Base-by-base conservation (phyloP, 2,329 filamentous ascomycete genomes). In the Diaporthe australafricana region DNA sequence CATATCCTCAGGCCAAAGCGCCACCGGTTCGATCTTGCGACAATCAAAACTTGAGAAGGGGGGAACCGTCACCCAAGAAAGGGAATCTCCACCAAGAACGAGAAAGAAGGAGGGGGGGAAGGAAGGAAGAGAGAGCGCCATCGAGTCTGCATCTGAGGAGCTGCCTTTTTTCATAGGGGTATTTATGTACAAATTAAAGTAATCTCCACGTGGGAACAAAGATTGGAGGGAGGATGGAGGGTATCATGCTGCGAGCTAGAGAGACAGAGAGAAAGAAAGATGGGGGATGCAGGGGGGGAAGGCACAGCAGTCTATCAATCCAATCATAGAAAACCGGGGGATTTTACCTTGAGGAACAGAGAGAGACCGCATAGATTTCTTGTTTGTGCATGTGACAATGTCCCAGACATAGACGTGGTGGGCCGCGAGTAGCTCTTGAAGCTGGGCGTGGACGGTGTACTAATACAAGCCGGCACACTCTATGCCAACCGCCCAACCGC, bases 121-220 rank as follows among this genome's bases (percentile, higher is more conserved):
- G 27, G 60, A 3, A 14, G 60, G n/a, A n/a, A 22, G 30, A 17
- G 60, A 38, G 56, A 60, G 38, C 22, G 56, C 20, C 30, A 65
- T 65, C 30, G 17, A 65, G 60, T 50, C 60, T 63, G 60, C 60
- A 65, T 65, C 56, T 65, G 60, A 65, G 60, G 45, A 65, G 60
- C 60, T 65, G 38, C 42, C 25, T 65, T 63, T n/a, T 32, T 63
- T 65, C 45, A 50, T 65, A n/a, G 45, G 60, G 60, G 45, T 50
- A 50, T 65, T 65, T 50, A 20, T 65, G 60, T 65, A 65, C 60
- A 65, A 50, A 38, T 65, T 65, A 65, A n/a, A 65, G 17, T 50
- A 65, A 65, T 65, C 60, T 65, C 45, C 30, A 50, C n/a, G 45
- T 65, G 60, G 60, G 60, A 65, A 38, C 30, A 65, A 25, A 50